Percentiles rank a stretch among this genome's conserved stretches.
Evolutionary conservation across 345 rosid species (phyloP).

Genomic region (Murraya koenigii): DNA sequence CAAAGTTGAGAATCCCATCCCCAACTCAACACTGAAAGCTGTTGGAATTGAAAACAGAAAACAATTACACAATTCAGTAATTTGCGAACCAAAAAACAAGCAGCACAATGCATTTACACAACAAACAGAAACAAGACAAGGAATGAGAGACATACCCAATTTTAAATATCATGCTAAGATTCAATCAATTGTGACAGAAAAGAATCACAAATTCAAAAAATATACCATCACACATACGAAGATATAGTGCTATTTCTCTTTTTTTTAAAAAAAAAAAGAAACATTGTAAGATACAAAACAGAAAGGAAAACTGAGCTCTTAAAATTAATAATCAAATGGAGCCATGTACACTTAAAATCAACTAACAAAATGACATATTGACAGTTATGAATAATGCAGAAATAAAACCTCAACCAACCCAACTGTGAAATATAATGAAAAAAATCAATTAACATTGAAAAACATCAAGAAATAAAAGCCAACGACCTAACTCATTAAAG

Average conservation of each 20-base stretch:
- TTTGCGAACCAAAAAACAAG: neutral
- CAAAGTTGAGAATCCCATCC: slow-evolving; percentile 27
- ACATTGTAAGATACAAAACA: neutral
- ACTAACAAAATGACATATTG: slow-evolving; percentile 1
- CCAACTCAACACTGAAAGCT: slow-evolving; percentile 10
- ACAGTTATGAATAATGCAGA: slow-evolving; percentile 3
- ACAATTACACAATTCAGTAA: slow-evolving; percentile 5
- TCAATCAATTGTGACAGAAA: no score
- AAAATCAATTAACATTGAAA: slow-evolving; percentile 16
- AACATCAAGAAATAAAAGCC: neutral
- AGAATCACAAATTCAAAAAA: no score
- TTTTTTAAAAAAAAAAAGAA: neutral
- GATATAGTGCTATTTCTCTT: no score
- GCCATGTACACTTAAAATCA: neutral
- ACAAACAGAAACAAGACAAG: neutral
- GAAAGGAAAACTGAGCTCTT: neutral
- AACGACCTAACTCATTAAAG: neutral
- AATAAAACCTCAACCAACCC: slow-evolving; percentile 8
- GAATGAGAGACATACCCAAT: neutral
- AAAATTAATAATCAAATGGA: neutral
- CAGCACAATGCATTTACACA: neutral
- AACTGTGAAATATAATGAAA: slow-evolving; percentile 7
- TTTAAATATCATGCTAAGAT: neutral
- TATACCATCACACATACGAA: no score
- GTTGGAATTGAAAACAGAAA: slow-evolving; percentile 7